These are phyloP conservation scores for Tetrapisispora fleetii DNA, from an alignment of 805 yeast species.

Conservation along the genomic window DNA sequence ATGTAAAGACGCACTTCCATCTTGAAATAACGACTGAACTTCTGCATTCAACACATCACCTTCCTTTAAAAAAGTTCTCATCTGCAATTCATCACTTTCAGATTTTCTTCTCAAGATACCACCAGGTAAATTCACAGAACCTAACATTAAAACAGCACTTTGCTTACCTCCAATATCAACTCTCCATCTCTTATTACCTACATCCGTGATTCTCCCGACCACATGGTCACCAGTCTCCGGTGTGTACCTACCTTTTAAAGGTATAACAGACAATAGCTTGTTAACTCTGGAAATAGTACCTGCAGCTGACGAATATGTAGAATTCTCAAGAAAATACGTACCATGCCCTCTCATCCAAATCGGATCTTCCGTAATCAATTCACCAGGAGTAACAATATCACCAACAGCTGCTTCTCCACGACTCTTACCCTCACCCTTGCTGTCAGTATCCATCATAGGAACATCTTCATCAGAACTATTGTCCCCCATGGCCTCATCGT, in stretches of 20 bases:
- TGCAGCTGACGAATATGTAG: conserved; percentile 84
- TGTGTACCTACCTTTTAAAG: conserved; percentile 75
- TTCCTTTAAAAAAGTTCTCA: conserved; percentile 89
- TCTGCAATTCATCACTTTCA: conserved; percentile 91
- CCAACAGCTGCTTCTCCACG: conserved; percentile 9
- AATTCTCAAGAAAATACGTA: conserved; percentile 66
- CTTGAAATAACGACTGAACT: conserved; percentile 79
- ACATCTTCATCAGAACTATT: conserved; percentile 33
- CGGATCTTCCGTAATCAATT: conserved; percentile 88
- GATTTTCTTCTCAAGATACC: conserved; percentile 90
- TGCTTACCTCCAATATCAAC: conserved; percentile 95
- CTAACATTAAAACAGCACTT: conserved; percentile 85
- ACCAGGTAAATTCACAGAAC: conserved; percentile 94
- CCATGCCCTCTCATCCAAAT: conserved; percentile 99
- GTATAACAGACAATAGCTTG: conserved; percentile 72
- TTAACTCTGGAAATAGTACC: conserved; percentile 84
- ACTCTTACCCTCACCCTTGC: conserved; percentile 11
- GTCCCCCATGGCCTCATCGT: conserved; percentile 30
- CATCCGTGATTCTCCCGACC: conserved; percentile 89
- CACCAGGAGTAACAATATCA: conserved; percentile 85
- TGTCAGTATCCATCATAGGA: conserved; percentile 5
- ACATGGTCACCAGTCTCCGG: conserved; percentile 97
- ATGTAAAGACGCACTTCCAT: conserved; percentile 89
- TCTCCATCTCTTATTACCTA: conserved; percentile 89
- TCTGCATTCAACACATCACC: conserved; percentile 95